Percentiles rank a stretch among this genome's conserved stretches.
These are phyloP conservation scores for Filosporella fistucella DNA, from an alignment of 495 filamentous ascomycete genomes.

Conservation along the genomic window DNA sequence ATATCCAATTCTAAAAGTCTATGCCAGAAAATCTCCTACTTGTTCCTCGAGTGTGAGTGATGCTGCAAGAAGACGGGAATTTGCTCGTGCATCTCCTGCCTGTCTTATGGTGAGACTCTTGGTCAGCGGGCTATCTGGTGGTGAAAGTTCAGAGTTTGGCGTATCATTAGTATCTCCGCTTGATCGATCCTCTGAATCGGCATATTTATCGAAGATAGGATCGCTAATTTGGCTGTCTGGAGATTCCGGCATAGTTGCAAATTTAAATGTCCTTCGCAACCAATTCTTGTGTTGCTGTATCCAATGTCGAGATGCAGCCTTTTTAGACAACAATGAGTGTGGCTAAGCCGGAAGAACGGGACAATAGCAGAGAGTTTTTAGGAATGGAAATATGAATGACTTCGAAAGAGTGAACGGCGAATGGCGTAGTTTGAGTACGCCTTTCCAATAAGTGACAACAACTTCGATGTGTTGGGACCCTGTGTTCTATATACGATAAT, in stretches of 20 bases:
- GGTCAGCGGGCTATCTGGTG: conserved; percentile 39
- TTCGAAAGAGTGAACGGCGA: too few relatives aligned
- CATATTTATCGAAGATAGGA: conserved; percentile 20
- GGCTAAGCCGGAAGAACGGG: not conserved
- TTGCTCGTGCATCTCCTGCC: conserved; percentile 11
- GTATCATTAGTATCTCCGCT: conserved; percentile 39
- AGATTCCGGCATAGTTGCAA: conserved; percentile 16
- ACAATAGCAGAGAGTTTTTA: too few relatives aligned
- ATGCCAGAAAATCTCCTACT: conserved; percentile 27
- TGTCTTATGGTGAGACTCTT: conserved; percentile 16
- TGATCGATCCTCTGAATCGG: conserved; percentile 18
- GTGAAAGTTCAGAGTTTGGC: conserved; percentile 45
- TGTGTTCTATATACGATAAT: too few relatives aligned
- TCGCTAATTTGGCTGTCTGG: conserved; percentile 13
- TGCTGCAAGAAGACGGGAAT: conserved; percentile 32
- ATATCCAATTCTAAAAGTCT: not conserved
- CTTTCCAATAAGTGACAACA: too few relatives aligned
- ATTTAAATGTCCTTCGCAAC: too few relatives aligned
- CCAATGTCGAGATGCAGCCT: too few relatives aligned
- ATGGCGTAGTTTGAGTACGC: too few relatives aligned
- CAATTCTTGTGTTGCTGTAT: too few relatives aligned
- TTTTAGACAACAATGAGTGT: not conserved
- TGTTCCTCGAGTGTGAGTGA: conserved; percentile 49
- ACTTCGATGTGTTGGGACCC: too few relatives aligned
- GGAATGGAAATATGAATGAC: too few relatives aligned